Evolutionary conservation across 2,329 filamentous ascomycete genomes (phyloP).

Genomic region (Ophiostoma perfectum): DNA sequence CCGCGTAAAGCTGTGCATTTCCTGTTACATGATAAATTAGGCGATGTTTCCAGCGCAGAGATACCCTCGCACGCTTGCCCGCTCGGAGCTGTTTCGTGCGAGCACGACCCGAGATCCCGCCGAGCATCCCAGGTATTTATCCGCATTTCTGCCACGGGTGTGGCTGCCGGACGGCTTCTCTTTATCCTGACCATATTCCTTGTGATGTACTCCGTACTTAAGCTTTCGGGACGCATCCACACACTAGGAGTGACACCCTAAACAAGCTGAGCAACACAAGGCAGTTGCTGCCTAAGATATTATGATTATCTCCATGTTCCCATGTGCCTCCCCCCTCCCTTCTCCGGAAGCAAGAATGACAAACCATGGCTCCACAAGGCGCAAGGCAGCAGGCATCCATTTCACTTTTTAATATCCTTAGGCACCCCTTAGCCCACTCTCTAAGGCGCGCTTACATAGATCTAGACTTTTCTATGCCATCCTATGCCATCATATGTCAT

Average conservation of each 20-base stretch:
- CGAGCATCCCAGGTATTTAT: neutral
- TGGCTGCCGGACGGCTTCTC: neutral
- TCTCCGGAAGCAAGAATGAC: neutral
- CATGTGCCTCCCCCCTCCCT: neutral
- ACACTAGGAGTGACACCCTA: neutral
- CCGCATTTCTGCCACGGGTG: neutral
- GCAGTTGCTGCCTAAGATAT: constrained; percentile 8
- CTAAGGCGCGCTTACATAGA: neutral
- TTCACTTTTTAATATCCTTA: neutral
- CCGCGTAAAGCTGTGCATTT: no score
- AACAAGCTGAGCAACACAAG: neutral
- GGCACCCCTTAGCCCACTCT: neutral
- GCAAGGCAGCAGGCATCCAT: constrained; percentile 22
- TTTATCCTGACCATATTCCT: no score
- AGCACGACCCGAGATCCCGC: constrained; percentile 2
- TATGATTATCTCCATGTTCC: neutral
- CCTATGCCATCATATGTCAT: neutral
- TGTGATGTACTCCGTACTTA: neutral
- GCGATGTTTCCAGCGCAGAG: neutral
- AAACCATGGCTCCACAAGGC: constrained; percentile 10
- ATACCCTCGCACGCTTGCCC: neutral
- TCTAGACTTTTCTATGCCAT: neutral
- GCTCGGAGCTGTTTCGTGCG: constrained; percentile 1
- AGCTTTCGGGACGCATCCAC: constrained; percentile 3
- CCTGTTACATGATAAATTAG: no score